These are phyloP conservation scores for Eucommia ulmoides DNA, from an alignment of 257 asterid genomes.

Conservation along the genomic window DNA sequence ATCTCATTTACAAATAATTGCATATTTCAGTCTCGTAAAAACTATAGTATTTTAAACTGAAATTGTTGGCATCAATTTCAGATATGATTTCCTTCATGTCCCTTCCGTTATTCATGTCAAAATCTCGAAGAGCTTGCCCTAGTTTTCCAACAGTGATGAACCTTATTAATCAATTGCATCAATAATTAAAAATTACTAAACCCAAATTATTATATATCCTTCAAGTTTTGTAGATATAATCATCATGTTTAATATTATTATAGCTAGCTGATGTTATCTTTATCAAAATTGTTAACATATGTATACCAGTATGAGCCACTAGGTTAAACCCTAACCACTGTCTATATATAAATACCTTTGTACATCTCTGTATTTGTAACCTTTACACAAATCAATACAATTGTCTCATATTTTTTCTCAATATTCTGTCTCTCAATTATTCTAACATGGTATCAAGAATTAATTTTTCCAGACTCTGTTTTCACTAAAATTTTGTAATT, in stretches of 20 bases:
- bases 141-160: constrained; percentile 67
- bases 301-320: constrained; percentile 93
- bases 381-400: no score
- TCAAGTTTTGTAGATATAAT: neutral
- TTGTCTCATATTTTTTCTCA: no score
- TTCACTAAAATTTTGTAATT: no score
- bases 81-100: constrained; percentile 60
- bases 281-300: constrained; percentile 94
- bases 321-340: constrained; percentile 86
- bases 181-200: neutral
- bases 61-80: constrained; percentile 64
- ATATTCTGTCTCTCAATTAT: no score
- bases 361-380: no score
- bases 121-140: constrained; percentile 70
- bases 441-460: no score
- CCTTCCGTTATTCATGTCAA: constrained; percentile 55
- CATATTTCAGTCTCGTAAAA: no score
- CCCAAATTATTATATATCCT: no score
- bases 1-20: neutral
- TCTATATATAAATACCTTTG: constrained; percentile 42
- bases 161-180: constrained; percentile 18
- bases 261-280: constrained; percentile 83
- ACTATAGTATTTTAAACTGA: constrained; percentile 11
- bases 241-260: neutral
- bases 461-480: no score